Evolutionary conservation across 352 stramenopile species (phyloP), one percentile per base, ranked within the genome.

Genomic region (Phytophthora tentaculata): DNA sequence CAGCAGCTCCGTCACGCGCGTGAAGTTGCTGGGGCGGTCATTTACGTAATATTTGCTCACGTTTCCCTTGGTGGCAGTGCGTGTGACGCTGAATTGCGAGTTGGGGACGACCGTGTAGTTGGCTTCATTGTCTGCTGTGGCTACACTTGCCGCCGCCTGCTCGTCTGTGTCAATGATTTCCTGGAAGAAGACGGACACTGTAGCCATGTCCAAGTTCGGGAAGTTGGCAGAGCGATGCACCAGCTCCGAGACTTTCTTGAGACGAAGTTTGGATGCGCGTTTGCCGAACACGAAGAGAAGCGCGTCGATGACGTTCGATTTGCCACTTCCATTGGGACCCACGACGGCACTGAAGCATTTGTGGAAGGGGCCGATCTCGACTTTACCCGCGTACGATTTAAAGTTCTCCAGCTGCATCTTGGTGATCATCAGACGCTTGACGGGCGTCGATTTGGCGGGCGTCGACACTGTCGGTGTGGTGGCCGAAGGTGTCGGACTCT

Each of bases 231-330:
- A 99, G 28, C 92, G 93, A 79, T 99, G 98, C 73, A 99, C 99
- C 4, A 99, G 86, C 82, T 99, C 98, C 26, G 93, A 98, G 5
- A 99, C 92, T 56, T 96, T 96, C 64, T 95, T 96, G 5, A 97
- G 76, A 1, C 97, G 94, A 28, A 99, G 80, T 76, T 99, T 99
- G 64, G 98, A 99, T 45, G 98, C 98, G 45, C 97, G 91, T 77
- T 99, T 99, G 56, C 98, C 98, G 77, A 99, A 99, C 6, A 99
- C 98, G 75, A 99, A 99, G 14, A 99, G 92, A 81, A 99, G 96
- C 58, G 98, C 98, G 77, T 99, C 98, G 56, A 99, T 99, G 17
- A 99, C 97, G 76, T 99, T 99, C 19, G 96, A 99, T 82, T 99
- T 99, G 53, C 98, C 98, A 58, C 95, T 99, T 43, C 98, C 98